phyloP scores from a whole-genome alignment of 371 early-diverging fungal species.

The Mortierella sp. region DNA sequence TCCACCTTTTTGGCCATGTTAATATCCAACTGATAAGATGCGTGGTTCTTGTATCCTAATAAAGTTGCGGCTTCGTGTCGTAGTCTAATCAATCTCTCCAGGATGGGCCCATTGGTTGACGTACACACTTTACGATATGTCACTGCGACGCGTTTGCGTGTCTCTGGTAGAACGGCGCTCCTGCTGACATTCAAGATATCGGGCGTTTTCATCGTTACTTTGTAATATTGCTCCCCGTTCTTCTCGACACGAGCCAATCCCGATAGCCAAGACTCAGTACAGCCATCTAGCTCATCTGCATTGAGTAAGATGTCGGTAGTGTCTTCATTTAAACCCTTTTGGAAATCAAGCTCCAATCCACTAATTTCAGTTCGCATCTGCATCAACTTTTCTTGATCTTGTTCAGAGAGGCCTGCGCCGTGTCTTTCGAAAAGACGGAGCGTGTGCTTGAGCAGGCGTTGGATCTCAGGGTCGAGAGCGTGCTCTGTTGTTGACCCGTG shows the following conservation, averaged over 20 bases:
- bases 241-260: conserved; percentile 26
- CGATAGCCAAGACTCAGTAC: conserved; percentile 37
- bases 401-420: conserved; percentile 31
- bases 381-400: conserved; percentile 29
- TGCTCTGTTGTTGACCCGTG: neutral
- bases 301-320: conserved; percentile 41
- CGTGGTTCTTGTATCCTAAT: conserved; percentile 83
- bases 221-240: conserved; percentile 11
- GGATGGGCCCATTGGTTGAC: conserved; percentile 32
- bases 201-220: conserved; percentile 52
- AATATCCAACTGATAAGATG: conserved; percentile 79
- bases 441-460: conserved; percentile 40
- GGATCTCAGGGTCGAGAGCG: conserved; percentile 16
- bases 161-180: conserved; percentile 35
- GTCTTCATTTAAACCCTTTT: conserved; percentile 50
- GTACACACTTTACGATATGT: conserved; percentile 49
- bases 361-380: conserved; percentile 36
- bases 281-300: conserved; percentile 41
- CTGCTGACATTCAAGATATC: conserved; percentile 47
- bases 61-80: conserved; percentile 61
- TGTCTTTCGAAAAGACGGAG: conserved; percentile 45
- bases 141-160: conserved; percentile 27
- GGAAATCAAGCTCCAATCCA: conserved; percentile 44
- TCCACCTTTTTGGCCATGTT: conserved; percentile 89
- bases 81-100: conserved; percentile 43